Conservation (phyloP, 306 rosid genomes). For the Morella rubra region DNA sequence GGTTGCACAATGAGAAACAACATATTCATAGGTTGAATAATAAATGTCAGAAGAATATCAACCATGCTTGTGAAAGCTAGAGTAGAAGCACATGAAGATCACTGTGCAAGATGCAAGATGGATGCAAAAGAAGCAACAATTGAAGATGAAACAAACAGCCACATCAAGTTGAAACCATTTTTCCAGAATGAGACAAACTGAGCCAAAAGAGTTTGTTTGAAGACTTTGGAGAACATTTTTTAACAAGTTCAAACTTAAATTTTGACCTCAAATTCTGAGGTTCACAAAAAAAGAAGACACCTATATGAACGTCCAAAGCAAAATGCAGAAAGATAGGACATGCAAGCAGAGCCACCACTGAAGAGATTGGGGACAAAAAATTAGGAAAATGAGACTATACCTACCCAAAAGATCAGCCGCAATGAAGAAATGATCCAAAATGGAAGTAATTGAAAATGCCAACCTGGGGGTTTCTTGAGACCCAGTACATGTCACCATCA, state of each 20-base stretch:
- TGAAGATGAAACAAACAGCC: not conserved
- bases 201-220: too few relatives aligned
- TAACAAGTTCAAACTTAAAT: not conserved
- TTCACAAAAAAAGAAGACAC: not conserved
- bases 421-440: slow-evolving; percentile 6
- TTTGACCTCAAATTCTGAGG: not conserved
- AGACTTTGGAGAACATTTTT: not conserved
- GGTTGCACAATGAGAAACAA: too few relatives aligned
- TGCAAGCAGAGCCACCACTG: not conserved
- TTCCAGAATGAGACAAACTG: too few relatives aligned
- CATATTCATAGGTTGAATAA: not conserved
- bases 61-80: not conserved
- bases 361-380: not conserved
- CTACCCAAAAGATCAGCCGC: not conserved
- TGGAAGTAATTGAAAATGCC: not conserved
- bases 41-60: not conserved
- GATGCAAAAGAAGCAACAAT: too few relatives aligned
- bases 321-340: not conserved
- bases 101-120: too few relatives aligned
- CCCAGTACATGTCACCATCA: slow-evolving; percentile 89
- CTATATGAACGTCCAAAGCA: not conserved
- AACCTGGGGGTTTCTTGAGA: slow-evolving; percentile 74
- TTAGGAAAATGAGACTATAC: slow-evolving; percentile 7
- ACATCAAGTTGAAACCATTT: not conserved
- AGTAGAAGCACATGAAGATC: not conserved